Conservation (phyloP, 192 early-diverging fungal genomes). For the Podila horticola region DNA sequence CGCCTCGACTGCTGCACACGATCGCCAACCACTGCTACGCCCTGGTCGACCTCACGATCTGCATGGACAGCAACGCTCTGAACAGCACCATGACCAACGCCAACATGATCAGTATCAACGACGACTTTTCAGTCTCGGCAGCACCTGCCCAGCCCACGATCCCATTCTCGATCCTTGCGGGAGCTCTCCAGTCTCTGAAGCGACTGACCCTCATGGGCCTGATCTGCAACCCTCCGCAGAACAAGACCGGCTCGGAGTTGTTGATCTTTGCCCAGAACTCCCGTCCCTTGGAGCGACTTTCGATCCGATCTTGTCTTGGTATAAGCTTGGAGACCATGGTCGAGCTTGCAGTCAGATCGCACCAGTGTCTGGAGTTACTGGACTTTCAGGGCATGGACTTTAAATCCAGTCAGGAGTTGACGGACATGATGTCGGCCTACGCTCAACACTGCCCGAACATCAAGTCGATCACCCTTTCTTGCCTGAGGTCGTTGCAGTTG, state of each 20-base stretch:
- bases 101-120: neutral
- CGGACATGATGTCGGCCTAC: slow-evolving; percentile 30
- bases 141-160: slow-evolving; percentile 23
- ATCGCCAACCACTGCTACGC: slow-evolving; percentile 46
- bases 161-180: slow-evolving; percentile 44
- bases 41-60: slow-evolving; percentile 40
- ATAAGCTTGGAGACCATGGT: slow-evolving; percentile 30
- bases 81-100: neutral
- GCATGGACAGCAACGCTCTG: slow-evolving; percentile 34
- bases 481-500: slow-evolving; percentile 21
- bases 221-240: slow-evolving; percentile 23
- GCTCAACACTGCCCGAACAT: slow-evolving; percentile 28
- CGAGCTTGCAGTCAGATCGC: slow-evolving; percentile 21
- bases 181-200: slow-evolving; percentile 27
- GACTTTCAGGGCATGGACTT: slow-evolving; percentile 45
- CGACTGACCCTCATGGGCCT: slow-evolving; percentile 41
- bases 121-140: neutral
- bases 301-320: slow-evolving; percentile 38
- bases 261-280: slow-evolving; percentile 29
- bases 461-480: slow-evolving; percentile 37
- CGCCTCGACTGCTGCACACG: slow-evolving; percentile 37
- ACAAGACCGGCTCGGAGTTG: slow-evolving; percentile 45
- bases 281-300: slow-evolving; percentile 33
- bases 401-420: slow-evolving; percentile 27
- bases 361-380: slow-evolving; percentile 9